Evolutionary conservation across 495 filamentous ascomycete genomes (phyloP).

Genomic region (Clavariopsis aquatica): DNA sequence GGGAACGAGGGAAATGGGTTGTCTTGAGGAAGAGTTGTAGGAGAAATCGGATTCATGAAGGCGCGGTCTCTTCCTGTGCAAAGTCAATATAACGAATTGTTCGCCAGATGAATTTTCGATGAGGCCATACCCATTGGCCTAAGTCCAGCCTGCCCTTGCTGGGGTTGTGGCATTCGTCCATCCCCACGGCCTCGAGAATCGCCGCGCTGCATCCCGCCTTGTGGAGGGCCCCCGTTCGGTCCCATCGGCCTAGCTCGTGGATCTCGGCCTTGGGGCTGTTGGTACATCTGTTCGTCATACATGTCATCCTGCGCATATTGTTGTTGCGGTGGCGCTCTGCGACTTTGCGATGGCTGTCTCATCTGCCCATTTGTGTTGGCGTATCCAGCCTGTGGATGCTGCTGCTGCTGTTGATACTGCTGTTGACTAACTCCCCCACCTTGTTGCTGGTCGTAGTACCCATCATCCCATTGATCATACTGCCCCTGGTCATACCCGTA

Average conservation of each 20-base stretch:
- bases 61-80: conserved; percentile 38
- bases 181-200: conserved; percentile 26
- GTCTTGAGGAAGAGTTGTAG: conserved; percentile 59
- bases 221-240: conserved; percentile 9
- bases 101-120: neutral
- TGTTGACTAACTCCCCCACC: conserved; percentile 34
- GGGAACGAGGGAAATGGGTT: conserved; percentile 70
- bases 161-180: conserved; percentile 1
- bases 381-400: conserved; percentile 51
- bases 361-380: conserved; percentile 23
- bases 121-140: conserved; percentile 41
- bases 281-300: conserved; percentile 29
- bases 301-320: conserved; percentile 25
- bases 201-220: conserved; percentile 27
- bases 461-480: conserved; percentile 48
- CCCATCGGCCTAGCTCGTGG: conserved; percentile 23
- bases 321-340: conserved; percentile 23
- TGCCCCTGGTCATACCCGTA: conserved; percentile 51
- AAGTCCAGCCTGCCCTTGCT: conserved; percentile 18
- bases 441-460: conserved; percentile 54
- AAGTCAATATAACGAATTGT: conserved; percentile 8
- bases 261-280: conserved; percentile 23
- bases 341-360: conserved; percentile 20
- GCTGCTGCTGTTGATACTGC: conserved; percentile 43
- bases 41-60: conserved; percentile 46